A percentile compares a stretch with the other conserved stretches of the same genome.
phyloP scores from a whole-genome alignment of 2,329 filamentous ascomycete genomes.

The Aureobasidium vineae region DNA sequence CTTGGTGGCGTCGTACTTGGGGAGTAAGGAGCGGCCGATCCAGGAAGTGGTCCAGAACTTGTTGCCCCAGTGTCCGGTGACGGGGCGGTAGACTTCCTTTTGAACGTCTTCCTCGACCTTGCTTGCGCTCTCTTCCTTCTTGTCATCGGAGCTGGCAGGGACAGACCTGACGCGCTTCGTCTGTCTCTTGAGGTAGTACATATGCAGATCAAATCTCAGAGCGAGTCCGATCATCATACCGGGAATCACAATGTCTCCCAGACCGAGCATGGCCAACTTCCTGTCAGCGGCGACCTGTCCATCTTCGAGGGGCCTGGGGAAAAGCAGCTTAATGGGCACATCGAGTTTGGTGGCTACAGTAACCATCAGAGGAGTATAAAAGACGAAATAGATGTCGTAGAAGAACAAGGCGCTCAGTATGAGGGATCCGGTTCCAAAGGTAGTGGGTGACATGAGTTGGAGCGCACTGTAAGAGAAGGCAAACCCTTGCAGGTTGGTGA shows the following conservation, averaged over 20 bases:
- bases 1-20: not conserved
- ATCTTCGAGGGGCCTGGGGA: conserved; percentile 62
- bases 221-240: conserved; percentile 88
- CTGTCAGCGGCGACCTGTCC: conserved; percentile 46
- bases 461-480: conserved; percentile 82
- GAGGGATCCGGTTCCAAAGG: conserved; percentile 75
- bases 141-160: conserved; percentile 42
- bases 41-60: conserved; percentile 66
- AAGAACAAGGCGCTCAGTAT: conserved; percentile 80
- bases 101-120: conserved; percentile 32
- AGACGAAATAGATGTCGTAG: conserved; percentile 93
- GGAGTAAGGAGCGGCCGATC: conserved; percentile 15
- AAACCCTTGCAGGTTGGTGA: conserved; percentile 85
- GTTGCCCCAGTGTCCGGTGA: conserved; percentile 77
- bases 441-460: conserved; percentile 82
- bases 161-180: conserved; percentile 36
- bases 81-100: conserved; percentile 45
- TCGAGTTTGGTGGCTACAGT: conserved; percentile 86
- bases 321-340: conserved; percentile 88
- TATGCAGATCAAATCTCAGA: conserved; percentile 85
- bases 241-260: conserved; percentile 92
- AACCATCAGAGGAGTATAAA: conserved; percentile 83
- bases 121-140: conserved; percentile 32
- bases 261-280: conserved; percentile 70
- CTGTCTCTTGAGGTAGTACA: conserved; percentile 72